Evolutionary conservation across 257 asterid species (phyloP), one percentile per base, ranked within the genome.

Genomic region (Salvia rosmarinus): DNA sequence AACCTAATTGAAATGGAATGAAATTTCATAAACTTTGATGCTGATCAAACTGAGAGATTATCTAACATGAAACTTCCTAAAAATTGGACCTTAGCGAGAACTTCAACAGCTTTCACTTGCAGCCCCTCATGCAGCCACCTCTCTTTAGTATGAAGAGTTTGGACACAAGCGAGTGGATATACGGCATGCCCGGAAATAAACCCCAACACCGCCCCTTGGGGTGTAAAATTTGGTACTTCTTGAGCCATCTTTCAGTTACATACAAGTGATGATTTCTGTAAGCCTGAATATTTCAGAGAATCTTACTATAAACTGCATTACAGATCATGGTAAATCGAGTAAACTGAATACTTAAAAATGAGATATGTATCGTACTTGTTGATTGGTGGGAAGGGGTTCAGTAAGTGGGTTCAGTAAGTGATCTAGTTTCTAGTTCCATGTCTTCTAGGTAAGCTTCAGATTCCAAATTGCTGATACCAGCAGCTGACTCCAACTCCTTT

Each of bases 301-400:
- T 44, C 9, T 64, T 55, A 30, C 4, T 19, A 64, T 39, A 28
- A 54, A 61, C 43, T 7, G 64, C 35, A 56, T 28, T 67, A 34
- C 50, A 34, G 72, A 67, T 55, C 55, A 51, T 54, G 64, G 35
- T 34, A 40, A 55, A 50, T 21, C 66, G 62, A 75, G 34, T 13
- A 68, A 35, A 58, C 71, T 40, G 54, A 44, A 32, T 19, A 21
- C 62, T 64, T 72, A 46, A n/a, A 13, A 23, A 69, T 13, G 39
- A 11, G 30, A 75, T 23, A 50, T 30, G 20, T 43, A 50, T 42
- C 78, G 39, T 78, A 85, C 98, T 83, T 89, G 99, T 87, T 94
- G 99, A 84, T 91, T 94, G 56, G 96, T 88, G 12, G 99, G 99
- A 72, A 94, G 96, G 50, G 98, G 98, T 86, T 94, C 99, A 42